phyloP scores from a whole-genome alignment of 139 green algal species.

The Chlamydomonas sp. region DNA sequence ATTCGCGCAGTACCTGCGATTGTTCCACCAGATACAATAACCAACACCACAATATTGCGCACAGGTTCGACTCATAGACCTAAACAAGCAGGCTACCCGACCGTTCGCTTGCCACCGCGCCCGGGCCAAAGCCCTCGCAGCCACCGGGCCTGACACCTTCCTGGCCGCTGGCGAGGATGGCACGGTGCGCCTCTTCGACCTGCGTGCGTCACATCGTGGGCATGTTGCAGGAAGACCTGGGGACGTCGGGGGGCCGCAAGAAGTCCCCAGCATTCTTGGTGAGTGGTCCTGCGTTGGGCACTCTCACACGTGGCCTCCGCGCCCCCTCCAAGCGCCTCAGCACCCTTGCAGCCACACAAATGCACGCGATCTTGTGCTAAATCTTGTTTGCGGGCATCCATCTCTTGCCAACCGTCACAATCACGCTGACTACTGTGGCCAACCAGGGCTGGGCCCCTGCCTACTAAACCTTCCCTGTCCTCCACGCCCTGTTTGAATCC shows the following conservation, averaged over 20 bases:
- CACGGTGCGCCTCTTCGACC: slow-evolving; percentile 27
- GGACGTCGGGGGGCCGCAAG: too few species aligned
- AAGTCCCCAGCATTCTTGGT: too few species aligned
- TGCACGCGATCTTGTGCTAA: too few species aligned
- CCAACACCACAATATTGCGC: too few species aligned
- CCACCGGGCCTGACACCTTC: slow-evolving; percentile 13
- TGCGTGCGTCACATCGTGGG: background rate
- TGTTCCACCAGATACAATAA: too few species aligned
- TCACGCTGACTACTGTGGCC: too few species aligned
- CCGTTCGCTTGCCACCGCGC: slow-evolving; percentile 28
- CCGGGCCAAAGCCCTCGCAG: slow-evolving; percentile 24
- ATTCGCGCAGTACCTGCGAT: too few species aligned
- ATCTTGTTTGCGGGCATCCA: too few species aligned
- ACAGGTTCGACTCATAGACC: slow-evolving; percentile 27
- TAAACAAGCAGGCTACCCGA: slow-evolving; percentile 24
- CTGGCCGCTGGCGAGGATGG: slow-evolving; percentile 41
- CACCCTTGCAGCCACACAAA: background rate
- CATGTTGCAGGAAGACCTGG: too few species aligned
- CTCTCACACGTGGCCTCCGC: background rate
- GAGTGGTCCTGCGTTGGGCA: too few species aligned
- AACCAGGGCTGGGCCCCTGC: too few species aligned
- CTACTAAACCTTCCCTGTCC: background rate
- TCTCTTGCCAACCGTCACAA: too few species aligned
- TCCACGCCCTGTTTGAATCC: background rate
- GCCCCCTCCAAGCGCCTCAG: background rate